Conservation (phyloP, 768 basidiomycete genomes). For the Crucibulum laeve region DNA sequence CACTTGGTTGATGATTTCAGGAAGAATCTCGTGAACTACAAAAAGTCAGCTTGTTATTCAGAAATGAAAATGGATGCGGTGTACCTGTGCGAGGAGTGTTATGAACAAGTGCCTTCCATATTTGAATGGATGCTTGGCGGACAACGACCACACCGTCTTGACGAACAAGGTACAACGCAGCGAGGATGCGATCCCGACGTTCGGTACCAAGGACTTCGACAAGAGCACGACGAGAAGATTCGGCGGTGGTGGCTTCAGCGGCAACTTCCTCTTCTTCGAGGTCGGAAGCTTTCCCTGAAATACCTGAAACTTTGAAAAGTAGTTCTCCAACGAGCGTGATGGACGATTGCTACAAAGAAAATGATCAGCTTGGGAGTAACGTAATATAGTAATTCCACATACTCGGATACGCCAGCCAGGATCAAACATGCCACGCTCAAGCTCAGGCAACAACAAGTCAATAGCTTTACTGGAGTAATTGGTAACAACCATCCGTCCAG, state of each 20-base stretch:
- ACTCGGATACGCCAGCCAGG: conserved; percentile 93
- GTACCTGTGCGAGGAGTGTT: conserved; percentile 89
- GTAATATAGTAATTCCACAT: conserved; percentile 18
- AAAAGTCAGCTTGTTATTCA: conserved; percentile 3
- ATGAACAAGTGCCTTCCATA: conserved; percentile 97
- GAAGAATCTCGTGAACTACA: conserved; percentile 84
- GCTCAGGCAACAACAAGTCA: conserved; percentile 88
- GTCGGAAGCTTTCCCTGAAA: conserved; percentile 82
- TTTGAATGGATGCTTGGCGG: conserved; percentile 86
- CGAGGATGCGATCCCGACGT: conserved; percentile 85
- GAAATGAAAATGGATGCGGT: conserved; percentile 6
- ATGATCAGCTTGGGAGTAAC: conserved; percentile 7
- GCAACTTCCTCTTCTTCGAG: conserved; percentile 67
- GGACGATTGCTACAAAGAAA: conserved; percentile 71
- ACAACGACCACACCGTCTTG: conserved; percentile 91
- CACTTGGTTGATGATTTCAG: conserved; percentile 76
- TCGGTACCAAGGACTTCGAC: conserved; percentile 86
- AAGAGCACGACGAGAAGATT: conserved; percentile 81
- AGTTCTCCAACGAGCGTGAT: conserved; percentile 94
- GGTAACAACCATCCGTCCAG: conserved; percentile 96
- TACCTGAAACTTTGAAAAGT: conserved; percentile 94
- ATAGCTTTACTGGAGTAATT: conserved; percentile 92
- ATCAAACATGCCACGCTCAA: conserved; percentile 95
- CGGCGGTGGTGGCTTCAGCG: conserved; percentile 61
- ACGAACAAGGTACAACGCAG: conserved; percentile 87